A percentile compares a stretch with the other conserved stretches of the same genome.
These are phyloP conservation scores for Eutrema heterophyllum DNA, from an alignment of 345 rosid species.

Conservation along the genomic window DNA sequence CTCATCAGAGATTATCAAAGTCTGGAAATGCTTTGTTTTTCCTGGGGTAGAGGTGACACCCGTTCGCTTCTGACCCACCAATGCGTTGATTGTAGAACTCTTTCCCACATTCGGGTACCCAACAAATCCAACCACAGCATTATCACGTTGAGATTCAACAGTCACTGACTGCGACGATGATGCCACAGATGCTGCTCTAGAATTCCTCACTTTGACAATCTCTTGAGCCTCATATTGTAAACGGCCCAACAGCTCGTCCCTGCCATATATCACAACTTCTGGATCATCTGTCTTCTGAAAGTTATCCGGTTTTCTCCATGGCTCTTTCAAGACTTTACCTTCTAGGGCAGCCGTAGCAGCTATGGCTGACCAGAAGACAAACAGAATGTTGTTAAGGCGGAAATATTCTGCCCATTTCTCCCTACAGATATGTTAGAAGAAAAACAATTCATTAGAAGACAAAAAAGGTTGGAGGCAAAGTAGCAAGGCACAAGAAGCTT, in stretches of 20 bases:
- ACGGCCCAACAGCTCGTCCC: conserved; percentile 77
- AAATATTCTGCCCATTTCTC: conserved; percentile 85
- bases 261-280: conserved; percentile 58
- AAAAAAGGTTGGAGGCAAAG: neutral
- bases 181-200: conserved; percentile 32
- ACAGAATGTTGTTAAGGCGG: conserved; percentile 50
- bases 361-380: conserved; percentile 92
- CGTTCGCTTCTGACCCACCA: conserved; percentile 88
- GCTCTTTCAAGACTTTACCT: conserved; percentile 53
- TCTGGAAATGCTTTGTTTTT: conserved; percentile 97
- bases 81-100: conserved; percentile 94
- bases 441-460: neutral
- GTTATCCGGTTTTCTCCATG: conserved; percentile 36
- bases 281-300: conserved; percentile 44
- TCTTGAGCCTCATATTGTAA: conserved; percentile 79
- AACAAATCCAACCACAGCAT: conserved; percentile 81
- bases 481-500: neutral
- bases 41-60: conserved; percentile 99
- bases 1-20: conserved; percentile 73
- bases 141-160: conserved; percentile 22
- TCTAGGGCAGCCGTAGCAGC: conserved; percentile 76
- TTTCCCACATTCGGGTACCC: conserved; percentile 98
- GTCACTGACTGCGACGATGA: conserved; percentile 26
- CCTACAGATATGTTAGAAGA: conserved; percentile 37
- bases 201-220: conserved; percentile 55